phyloP scores from a whole-genome alignment of 345 rosid species.

The Crucihimalaya himalaica region DNA sequence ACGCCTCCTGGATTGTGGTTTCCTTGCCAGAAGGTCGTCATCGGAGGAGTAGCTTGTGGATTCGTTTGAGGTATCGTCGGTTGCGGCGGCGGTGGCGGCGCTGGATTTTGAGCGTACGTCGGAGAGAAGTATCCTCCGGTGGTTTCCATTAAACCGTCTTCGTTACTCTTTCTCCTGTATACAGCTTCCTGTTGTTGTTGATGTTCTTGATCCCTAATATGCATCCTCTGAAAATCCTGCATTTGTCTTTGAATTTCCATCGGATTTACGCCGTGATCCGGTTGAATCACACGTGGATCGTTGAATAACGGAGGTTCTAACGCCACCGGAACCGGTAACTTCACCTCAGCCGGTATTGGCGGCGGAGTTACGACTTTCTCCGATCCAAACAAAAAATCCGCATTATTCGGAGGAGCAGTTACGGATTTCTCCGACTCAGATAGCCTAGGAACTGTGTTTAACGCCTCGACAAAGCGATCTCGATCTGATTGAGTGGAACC shows the following conservation, averaged over 20 bases:
- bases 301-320: conserved; percentile 17
- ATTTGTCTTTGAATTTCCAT: conserved; percentile 56
- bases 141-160: conserved; percentile 9
- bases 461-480: conserved; percentile 64
- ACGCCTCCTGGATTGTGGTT: conserved; percentile 53
- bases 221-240: conserved; percentile 80
- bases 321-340: conserved; percentile 33
- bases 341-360: conserved; percentile 40
- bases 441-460: conserved; percentile 59
- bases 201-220: conserved; percentile 56
- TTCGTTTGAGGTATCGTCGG: conserved; percentile 35
- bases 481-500: conserved; percentile 62
- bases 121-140: conserved; percentile 50
- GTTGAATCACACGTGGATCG: conserved; percentile 42
- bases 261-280: conserved; percentile 51
- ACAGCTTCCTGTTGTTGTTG: conserved; percentile 49
- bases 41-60: conserved; percentile 39
- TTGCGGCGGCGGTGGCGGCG: not conserved
- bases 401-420: conserved; percentile 43
- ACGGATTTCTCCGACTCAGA: conserved; percentile 37
- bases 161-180: conserved; percentile 44
- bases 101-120: conserved; percentile 10
- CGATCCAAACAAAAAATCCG: conserved; percentile 78
- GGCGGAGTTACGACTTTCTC: conserved; percentile 55
- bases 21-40: conserved; percentile 63